phyloP scores from a whole-genome alignment of 352 stramenopile genomes.

The Pythium dissotocum region DNA sequence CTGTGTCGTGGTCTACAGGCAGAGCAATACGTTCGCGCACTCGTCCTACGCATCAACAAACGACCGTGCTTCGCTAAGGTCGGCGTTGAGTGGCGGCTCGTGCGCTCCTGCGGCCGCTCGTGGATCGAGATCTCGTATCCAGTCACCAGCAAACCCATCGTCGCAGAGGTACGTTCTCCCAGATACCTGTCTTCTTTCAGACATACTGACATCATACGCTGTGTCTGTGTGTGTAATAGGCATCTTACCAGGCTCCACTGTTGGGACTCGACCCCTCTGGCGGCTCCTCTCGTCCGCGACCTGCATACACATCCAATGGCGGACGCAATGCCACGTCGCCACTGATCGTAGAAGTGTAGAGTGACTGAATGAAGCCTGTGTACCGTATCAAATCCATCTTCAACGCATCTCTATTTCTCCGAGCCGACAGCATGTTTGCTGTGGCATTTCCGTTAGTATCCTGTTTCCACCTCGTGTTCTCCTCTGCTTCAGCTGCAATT shows the following conservation, averaged over 20 bases:
- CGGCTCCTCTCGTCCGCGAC: not conserved
- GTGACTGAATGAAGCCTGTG: not conserved
- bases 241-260: slow-evolving; percentile 20
- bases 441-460: not conserved
- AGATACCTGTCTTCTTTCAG: not conserved
- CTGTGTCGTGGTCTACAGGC: slow-evolving; percentile 34
- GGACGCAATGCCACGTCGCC: slow-evolving; percentile 15
- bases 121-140: slow-evolving; percentile 78
- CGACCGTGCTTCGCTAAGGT: slow-evolving; percentile 56
- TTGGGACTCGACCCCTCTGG: slow-evolving; percentile 7
- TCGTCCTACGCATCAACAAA: slow-evolving; percentile 62
- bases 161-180: slow-evolving; percentile 12
- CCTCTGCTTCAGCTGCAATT: not conserved
- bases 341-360: slow-evolving; percentile 26
- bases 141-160: slow-evolving; percentile 31
- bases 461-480: not conserved
- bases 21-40: slow-evolving; percentile 65
- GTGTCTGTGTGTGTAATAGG: not conserved
- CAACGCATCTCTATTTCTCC: slow-evolving; percentile 1
- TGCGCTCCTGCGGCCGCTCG: slow-evolving; percentile 55
- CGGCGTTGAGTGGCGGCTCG: slow-evolving; percentile 61
- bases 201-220: too few species aligned
- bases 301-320: slow-evolving; percentile 14
- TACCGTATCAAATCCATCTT: not conserved
- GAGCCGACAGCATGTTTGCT: not conserved